These are phyloP conservation scores for Sphaceloma murrayae DNA, from an alignment of 2,329 filamentous ascomycete genomes.

Conservation along the genomic window DNA sequence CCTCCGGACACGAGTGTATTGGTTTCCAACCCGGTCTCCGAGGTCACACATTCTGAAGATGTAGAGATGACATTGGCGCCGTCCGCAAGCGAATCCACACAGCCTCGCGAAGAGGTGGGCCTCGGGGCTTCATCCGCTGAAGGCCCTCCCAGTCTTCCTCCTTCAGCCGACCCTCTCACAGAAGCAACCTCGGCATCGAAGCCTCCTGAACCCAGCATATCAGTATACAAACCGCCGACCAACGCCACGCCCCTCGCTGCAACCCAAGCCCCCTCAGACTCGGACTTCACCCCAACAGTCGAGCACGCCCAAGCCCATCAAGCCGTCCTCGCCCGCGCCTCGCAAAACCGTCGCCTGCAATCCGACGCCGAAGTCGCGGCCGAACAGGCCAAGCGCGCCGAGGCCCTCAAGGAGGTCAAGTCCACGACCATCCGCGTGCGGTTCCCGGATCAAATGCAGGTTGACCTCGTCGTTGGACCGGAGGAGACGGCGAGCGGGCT, in stretches of 20 bases:
- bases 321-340: constrained; percentile 49
- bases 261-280: constrained; percentile 52
- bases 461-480: constrained; percentile 61
- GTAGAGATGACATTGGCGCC: constrained; percentile 22
- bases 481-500: constrained; percentile 60
- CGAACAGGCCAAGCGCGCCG: constrained; percentile 55
- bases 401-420: constrained; percentile 55
- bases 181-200: background rate
- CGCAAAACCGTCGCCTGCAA: constrained; percentile 65
- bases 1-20: no score
- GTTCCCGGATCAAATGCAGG: constrained; percentile 75
- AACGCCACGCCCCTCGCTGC: constrained; percentile 68
- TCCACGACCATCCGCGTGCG: constrained; percentile 69
- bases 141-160: constrained; percentile 16
- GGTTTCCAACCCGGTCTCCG: no score
- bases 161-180: background rate
- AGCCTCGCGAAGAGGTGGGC: constrained; percentile 19
- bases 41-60: constrained; percentile 23
- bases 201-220: constrained; percentile 21
- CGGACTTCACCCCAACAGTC: constrained; percentile 67
- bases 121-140: constrained; percentile 26
- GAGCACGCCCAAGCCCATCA: constrained; percentile 69
- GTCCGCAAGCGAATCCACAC: constrained; percentile 18
- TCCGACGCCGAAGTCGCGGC: constrained; percentile 75
- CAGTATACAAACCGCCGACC: constrained; percentile 65